Percentiles rank a stretch among this genome's conserved stretches.
phyloP scores from a whole-genome alignment of 1,139 yeast species.

The Diutina sp. region DNA sequence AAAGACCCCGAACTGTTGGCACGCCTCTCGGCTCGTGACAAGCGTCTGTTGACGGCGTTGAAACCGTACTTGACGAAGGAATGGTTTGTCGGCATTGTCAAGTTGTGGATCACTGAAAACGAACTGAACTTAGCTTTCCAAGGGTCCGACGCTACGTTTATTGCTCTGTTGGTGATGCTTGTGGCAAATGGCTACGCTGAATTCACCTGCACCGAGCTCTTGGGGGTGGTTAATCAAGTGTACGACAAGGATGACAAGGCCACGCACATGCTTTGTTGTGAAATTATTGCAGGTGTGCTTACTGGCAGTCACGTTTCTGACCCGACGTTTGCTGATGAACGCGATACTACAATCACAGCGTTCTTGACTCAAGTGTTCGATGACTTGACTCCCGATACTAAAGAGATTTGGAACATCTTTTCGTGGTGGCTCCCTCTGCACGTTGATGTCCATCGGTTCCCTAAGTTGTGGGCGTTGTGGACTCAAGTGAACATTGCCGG shows the following conservation, averaged over 20 bases:
- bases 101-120: constrained; percentile 49
- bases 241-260: constrained; percentile 53
- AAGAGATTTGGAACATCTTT: constrained; percentile 66
- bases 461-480: constrained; percentile 23
- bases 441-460: constrained; percentile 55
- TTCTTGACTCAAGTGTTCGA: constrained; percentile 37
- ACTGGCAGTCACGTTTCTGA: constrained; percentile 30
- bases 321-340: constrained; percentile 12
- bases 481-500: background rate
- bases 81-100: constrained; percentile 46
- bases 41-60: constrained; percentile 26
- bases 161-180: constrained; percentile 32
- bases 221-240: constrained; percentile 34
- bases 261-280: constrained; percentile 50
- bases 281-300: constrained; percentile 46
- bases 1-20: background rate
- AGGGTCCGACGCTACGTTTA: constrained; percentile 44
- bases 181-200: constrained; percentile 27
- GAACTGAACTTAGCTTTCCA: constrained; percentile 52
- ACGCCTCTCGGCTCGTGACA: constrained; percentile 16
- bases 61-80: constrained; percentile 35
- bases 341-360: constrained; percentile 34
- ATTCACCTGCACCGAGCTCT: constrained; percentile 30
- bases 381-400: constrained; percentile 67
- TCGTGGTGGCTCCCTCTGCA: constrained; percentile 64